Evolutionary conservation across 2,329 filamentous ascomycete species (phyloP).

Genomic region (Venturia asperata): DNA sequence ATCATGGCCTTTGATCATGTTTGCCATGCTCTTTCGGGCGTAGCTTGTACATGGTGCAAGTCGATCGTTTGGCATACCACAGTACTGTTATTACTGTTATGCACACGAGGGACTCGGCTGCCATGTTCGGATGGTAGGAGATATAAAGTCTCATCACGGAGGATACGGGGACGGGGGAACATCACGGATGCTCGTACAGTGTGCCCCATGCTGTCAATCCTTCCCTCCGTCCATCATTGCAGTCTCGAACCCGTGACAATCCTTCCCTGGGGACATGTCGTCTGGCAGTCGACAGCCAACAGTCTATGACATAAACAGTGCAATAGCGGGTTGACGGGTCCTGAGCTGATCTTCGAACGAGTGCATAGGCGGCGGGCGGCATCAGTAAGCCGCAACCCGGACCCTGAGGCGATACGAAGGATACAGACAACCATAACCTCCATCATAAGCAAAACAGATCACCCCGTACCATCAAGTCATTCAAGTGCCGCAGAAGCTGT

Average conservation of each 20-base stretch:
- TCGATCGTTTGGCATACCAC: background rate
- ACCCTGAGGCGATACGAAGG: too few relatives aligned
- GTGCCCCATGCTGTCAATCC: background rate
- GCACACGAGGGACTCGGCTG: background rate
- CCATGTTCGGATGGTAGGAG: background rate
- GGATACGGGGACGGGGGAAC: too few relatives aligned
- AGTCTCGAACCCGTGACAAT: background rate
- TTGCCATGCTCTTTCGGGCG: background rate
- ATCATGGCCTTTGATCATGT: background rate
- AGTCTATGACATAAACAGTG: conserved; percentile 1
- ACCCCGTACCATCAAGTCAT: background rate
- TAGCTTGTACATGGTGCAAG: background rate
- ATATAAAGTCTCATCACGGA: background rate
- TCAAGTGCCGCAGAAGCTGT: background rate
- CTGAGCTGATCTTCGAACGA: background rate
- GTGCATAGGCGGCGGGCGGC: background rate
- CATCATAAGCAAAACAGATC: background rate
- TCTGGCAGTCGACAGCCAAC: background rate
- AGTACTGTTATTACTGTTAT: too few relatives aligned
- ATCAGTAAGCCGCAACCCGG: background rate
- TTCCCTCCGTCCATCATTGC: background rate
- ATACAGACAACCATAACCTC: background rate
- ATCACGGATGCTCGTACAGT: background rate
- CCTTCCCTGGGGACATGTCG: background rate
- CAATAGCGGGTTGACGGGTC: background rate